Evolutionary conservation across 2,329 filamentous ascomycete species (phyloP).

Genomic region (Dothistroma septosporum): DNA sequence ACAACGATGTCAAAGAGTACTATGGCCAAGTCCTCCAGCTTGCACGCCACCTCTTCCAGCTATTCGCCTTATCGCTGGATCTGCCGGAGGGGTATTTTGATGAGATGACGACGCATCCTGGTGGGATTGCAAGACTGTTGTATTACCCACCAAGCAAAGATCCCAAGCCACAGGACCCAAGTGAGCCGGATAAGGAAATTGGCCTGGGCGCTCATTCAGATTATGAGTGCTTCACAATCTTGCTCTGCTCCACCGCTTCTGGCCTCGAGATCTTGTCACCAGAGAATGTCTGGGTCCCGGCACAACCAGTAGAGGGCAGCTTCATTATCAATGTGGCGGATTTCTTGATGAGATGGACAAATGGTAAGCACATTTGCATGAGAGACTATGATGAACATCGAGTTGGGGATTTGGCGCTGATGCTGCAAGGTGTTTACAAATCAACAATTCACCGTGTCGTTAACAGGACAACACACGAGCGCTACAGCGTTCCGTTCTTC

Average conservation of each 20-base stretch:
- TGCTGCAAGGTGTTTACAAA: slow-evolving; percentile 33
- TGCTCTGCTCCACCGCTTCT: slow-evolving; percentile 26
- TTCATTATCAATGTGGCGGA: slow-evolving; percentile 52
- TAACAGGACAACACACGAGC: slow-evolving; percentile 39
- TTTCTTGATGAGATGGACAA: slow-evolving; percentile 49
- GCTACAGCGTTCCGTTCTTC: slow-evolving; percentile 48
- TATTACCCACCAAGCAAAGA: slow-evolving; percentile 38
- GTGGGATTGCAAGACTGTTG: slow-evolving; percentile 39
- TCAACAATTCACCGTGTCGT: slow-evolving; percentile 46
- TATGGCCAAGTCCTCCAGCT: slow-evolving; percentile 38
- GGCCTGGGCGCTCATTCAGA: slow-evolving; percentile 39
- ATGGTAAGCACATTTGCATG: slow-evolving; percentile 27
- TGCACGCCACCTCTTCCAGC: slow-evolving; percentile 39
- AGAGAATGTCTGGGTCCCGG: slow-evolving; percentile 43
- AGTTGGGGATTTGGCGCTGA: background rate
- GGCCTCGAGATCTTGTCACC: slow-evolving; percentile 33
- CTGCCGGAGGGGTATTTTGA: slow-evolving; percentile 41
- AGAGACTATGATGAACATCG: background rate
- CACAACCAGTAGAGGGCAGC: slow-evolving; percentile 42
- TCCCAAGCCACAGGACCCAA: slow-evolving; percentile 17
- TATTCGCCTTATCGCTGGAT: slow-evolving; percentile 40
- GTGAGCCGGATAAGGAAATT: slow-evolving; percentile 30
- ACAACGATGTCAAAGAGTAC: slow-evolving; percentile 37
- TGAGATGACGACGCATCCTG: slow-evolving; percentile 38
- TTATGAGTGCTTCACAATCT: slow-evolving; percentile 32